These are phyloP conservation scores for Penicillium verrucosum DNA, from an alignment of 2,329 filamentous ascomycete genomes.

Conservation along the genomic window DNA sequence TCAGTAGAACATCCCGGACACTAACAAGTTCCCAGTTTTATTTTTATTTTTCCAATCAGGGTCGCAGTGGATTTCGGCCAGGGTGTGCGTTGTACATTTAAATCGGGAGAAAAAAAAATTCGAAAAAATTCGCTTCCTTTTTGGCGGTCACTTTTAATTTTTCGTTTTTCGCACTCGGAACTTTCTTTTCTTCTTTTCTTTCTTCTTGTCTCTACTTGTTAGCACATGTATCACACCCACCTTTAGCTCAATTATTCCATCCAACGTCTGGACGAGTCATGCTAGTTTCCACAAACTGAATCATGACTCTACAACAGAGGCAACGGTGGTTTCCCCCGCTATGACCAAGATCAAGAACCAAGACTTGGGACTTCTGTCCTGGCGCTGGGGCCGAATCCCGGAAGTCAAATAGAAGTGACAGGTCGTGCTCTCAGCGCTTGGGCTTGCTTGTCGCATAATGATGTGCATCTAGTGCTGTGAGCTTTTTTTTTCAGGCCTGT, in stretches of 20 bases:
- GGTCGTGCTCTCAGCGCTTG: constrained; percentile 1
- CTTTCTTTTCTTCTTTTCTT: constrained; percentile 10
- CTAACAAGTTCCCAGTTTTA: background rate
- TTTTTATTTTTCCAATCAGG: constrained; percentile 1
- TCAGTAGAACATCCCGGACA: too few relatives aligned
- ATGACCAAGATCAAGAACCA: background rate
- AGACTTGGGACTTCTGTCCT: constrained; percentile 1
- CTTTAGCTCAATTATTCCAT: background rate
- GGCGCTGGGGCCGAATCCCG: constrained; percentile 1
- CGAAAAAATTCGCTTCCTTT: constrained; percentile 8
- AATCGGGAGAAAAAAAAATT: background rate
- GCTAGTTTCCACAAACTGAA: background rate
- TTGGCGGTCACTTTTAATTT: constrained; percentile 6
- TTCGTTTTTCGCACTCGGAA: constrained; percentile 5
- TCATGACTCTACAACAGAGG: background rate
- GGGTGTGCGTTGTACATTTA: constrained; percentile 9
- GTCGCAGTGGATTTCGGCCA: constrained; percentile 7
- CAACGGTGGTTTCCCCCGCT: constrained; percentile 1
- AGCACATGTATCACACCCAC: background rate
- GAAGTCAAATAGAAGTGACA: constrained; percentile 11
- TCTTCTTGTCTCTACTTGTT: constrained; percentile 5
- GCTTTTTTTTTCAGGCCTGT: constrained; percentile 1
- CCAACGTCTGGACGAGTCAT: background rate
- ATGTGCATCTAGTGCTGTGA: constrained; percentile 4
- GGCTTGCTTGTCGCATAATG: constrained; percentile 8